phyloP scores from a whole-genome alignment of 768 basidiomycete genomes.

The Boletus huronensis region DNA sequence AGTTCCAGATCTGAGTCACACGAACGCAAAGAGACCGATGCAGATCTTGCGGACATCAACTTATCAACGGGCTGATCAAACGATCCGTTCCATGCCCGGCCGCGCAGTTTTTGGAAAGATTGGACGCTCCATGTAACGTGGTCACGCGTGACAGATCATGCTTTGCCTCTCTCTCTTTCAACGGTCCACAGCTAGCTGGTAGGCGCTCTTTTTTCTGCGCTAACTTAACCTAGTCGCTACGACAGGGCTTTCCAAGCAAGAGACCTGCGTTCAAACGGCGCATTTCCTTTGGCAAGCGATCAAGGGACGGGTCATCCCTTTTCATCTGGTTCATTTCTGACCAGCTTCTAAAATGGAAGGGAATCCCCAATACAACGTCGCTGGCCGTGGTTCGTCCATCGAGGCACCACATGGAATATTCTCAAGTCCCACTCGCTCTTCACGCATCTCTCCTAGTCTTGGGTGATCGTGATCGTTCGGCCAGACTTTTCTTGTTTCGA shows the following conservation, averaged over 20 bases:
- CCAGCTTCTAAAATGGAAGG: constrained; percentile 32
- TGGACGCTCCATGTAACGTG: constrained; percentile 14
- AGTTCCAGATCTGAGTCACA: neutral
- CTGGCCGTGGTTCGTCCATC: constrained; percentile 13
- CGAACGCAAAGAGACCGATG: neutral
- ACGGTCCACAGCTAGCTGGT: neutral
- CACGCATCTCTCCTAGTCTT: constrained; percentile 4
- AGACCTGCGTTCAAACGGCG: constrained; percentile 29
- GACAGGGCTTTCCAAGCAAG: constrained; percentile 2
- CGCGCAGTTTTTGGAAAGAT: constrained; percentile 9
- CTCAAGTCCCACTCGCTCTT: constrained; percentile 12
- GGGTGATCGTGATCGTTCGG: constrained; percentile 12
- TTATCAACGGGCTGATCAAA: constrained; percentile 15
- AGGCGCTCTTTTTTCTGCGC: neutral
- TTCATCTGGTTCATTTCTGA: constrained; percentile 29
- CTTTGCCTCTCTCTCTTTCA: neutral
- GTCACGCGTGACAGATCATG: constrained; percentile 12
- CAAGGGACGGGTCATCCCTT: constrained; percentile 30
- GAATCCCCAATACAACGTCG: constrained; percentile 17
- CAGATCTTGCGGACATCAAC: constrained; percentile 16
- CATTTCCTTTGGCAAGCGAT: constrained; percentile 24
- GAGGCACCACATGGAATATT: constrained; percentile 17
- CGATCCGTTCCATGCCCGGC: constrained; percentile 6
- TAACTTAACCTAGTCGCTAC: constrained; percentile 7
- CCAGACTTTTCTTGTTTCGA: constrained; percentile 3